Percentiles rank a stretch among this genome's conserved stretches.
Evolutionary conservation across 331 rosid genomes (phyloP).

Genomic region (Rhamnella rubrinervis): DNA sequence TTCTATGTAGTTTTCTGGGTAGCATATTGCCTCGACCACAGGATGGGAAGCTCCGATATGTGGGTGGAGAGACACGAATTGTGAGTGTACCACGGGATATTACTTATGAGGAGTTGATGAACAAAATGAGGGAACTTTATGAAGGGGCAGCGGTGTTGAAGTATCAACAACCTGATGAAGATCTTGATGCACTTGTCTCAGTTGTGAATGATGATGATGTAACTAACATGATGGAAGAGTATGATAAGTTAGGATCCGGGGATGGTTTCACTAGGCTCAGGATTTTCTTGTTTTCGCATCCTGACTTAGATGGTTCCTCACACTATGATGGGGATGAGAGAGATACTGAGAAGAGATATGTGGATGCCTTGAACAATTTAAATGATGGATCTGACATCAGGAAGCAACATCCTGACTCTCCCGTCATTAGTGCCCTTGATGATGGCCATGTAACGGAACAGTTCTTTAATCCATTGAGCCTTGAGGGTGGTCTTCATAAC

Average conservation of each 20-base stretch:
- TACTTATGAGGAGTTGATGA: constrained; percentile 82
- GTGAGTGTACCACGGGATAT: constrained; percentile 74
- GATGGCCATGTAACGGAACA: constrained; percentile 64
- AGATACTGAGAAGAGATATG: constrained; percentile 88
- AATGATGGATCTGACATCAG: constrained; percentile 71
- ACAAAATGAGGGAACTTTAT: constrained; percentile 83
- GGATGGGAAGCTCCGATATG: constrained; percentile 91
- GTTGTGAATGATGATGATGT: constrained; percentile 98
- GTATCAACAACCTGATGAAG: constrained; percentile 98
- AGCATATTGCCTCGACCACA: constrained; percentile 97
- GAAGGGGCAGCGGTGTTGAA: constrained; percentile 78
- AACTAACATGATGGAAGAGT: constrained; percentile 98
- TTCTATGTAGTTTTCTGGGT: constrained; percentile 85
- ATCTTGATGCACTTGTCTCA: constrained; percentile 95
- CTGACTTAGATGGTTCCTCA: constrained; percentile 69
- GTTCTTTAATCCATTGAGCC: constrained; percentile 50
- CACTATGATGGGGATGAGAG: constrained; percentile 82
- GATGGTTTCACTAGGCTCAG: constrained; percentile 96
- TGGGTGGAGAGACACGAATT: constrained; percentile 96
- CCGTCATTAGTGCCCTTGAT: constrained; percentile 50
- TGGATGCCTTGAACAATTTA: constrained; percentile 87
- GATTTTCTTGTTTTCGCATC: constrained; percentile 77
- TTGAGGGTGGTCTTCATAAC: constrained; percentile 68
- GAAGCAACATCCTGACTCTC: constrained; percentile 60
- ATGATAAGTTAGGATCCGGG: constrained; percentile 84